These are phyloP conservation scores for Cucurbita argyrosperma DNA, from an alignment of 306 rosid genomes.

Conservation along the genomic window DNA sequence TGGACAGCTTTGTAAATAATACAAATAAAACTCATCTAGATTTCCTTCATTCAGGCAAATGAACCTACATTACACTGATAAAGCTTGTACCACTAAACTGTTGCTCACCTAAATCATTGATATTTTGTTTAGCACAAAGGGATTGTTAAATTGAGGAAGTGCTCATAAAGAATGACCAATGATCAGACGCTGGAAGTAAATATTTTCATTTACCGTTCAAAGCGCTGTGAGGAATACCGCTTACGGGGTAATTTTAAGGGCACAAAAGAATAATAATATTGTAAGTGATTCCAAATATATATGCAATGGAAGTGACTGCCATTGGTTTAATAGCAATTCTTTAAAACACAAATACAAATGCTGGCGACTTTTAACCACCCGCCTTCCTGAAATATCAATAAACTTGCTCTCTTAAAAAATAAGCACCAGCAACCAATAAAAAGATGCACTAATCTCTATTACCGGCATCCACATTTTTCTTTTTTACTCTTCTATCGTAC, in stretches of 20 bases:
- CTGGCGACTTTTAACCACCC: neutral
- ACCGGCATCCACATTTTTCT: neutral
- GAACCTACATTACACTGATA: no score
- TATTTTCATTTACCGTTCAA: neutral
- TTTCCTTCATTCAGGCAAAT: neutral
- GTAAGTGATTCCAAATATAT: neutral
- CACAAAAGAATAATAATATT: neutral
- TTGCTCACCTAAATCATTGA: no score
- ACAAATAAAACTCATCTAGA: neutral
- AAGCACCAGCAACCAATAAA: constrained; percentile 1
- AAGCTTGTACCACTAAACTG: no score
- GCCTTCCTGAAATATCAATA: neutral
- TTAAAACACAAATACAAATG: neutral
- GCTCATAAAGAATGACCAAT: neutral
- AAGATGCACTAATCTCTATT: neutral
- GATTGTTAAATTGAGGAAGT: neutral
- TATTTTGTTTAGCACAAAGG: no score
- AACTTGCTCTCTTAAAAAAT: neutral
- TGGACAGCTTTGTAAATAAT: neutral
- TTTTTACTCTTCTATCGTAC: neutral
- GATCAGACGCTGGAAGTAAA: neutral
- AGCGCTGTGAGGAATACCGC: neutral
- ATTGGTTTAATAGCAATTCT: constrained; percentile 4
- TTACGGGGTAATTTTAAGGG: neutral
- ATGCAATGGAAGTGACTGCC: neutral